Base-by-base conservation (phyloP, 371 early-diverging fungal genomes). In the Coemansia sp. region DNA sequence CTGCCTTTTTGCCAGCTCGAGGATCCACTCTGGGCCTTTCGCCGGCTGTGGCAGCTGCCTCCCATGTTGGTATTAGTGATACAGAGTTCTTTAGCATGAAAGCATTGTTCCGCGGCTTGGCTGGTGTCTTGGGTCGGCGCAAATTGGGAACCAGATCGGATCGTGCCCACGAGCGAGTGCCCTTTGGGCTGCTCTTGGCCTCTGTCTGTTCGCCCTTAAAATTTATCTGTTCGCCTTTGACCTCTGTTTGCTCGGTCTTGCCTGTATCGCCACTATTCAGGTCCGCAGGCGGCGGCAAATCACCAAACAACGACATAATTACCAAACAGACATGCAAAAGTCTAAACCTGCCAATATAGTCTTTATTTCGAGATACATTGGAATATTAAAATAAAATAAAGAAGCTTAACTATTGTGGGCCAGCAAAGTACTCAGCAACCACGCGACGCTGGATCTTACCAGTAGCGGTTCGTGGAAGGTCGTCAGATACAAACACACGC, bases 401-500 rank as follows among this genome's bases (percentile, higher is more conserved):
- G 17, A 13, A 19, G 36, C 26, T 39, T n/a, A 29, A 54, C 32
- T 62, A 72, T 56, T 76, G 77, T 5, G 72, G 72, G 5, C 77
- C 77, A 11, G 82, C 78, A 81, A 75, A 70, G 49, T 73, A 66
- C 58, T 68, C 69, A 9, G 70, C 79, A n/a, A 75, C 74, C 1
- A 78, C 70, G 7, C 78, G 75, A 49, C 78, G 75, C 65, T 78
- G 78, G 59, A 78, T 78, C 59, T 78, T 91, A 46, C 90, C 91
- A 2, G 90, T 92, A 29, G 90, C 90, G 0, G 92, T 90, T 68
- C 90, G 87, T 11, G 92, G 93, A 77, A 93, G 82, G 26, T 76
- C 59, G 3, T 84, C 81, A 9, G 89, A 88, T 36, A 94, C 81
- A 75, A 87, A 90, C 36, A 93, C 73, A 56, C 84, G 84, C 69